These are phyloP conservation scores for Coemansia sp. DNA, from an alignment of 192 early-diverging fungal genomes.

Conservation along the genomic window DNA sequence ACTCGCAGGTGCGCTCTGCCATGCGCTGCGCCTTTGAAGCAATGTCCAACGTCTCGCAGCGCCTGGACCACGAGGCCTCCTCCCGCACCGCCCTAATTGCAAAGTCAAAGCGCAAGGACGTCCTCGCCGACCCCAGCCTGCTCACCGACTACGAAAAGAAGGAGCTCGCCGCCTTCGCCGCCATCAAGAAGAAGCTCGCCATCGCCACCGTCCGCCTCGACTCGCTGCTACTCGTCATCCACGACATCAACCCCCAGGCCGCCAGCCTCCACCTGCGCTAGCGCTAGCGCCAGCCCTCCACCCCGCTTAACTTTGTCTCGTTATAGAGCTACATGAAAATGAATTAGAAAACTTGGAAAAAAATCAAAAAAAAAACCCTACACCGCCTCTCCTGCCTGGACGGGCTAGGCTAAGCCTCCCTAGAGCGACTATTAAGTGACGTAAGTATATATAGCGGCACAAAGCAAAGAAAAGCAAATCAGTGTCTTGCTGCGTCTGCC, in stretches of 20 bases:
- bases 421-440: too few relatives aligned
- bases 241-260: constrained; percentile 28
- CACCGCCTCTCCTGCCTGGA: too few relatives aligned
- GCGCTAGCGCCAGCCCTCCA: too few relatives aligned
- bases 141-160: constrained; percentile 52
- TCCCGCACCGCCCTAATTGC: constrained; percentile 54
- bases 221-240: constrained; percentile 33
- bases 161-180: constrained; percentile 43
- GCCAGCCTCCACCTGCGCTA: constrained; percentile 9
- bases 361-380: neutral
- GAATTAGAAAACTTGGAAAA: neutral
- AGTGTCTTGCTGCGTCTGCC: too few relatives aligned
- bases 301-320: too few relatives aligned
- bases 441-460: too few relatives aligned
- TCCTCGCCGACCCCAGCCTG: constrained; percentile 52
- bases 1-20: constrained; percentile 50
- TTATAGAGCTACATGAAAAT: neutral
- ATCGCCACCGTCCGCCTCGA: constrained; percentile 40
- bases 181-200: constrained; percentile 51
- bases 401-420: too few relatives aligned
- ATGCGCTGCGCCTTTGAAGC: constrained; percentile 54
- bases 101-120: constrained; percentile 65
- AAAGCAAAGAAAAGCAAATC: neutral
- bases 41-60: constrained; percentile 56
- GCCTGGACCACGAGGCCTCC: constrained; percentile 49